phyloP scores from a whole-genome alignment of 306 rosid species.

The Glycine latifolia region DNA sequence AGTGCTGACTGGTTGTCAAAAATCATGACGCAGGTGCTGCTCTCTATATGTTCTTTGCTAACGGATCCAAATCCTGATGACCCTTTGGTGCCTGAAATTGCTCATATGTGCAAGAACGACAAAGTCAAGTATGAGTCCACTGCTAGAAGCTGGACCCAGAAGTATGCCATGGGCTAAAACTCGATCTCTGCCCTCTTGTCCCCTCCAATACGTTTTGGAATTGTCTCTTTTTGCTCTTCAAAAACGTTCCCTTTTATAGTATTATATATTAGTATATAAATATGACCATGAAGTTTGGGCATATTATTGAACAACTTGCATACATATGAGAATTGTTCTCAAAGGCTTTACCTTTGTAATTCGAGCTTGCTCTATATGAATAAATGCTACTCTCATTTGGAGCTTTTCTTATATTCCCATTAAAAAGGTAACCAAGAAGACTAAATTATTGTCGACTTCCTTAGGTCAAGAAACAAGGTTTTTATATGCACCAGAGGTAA shows the following conservation, averaged over 20 bases:
- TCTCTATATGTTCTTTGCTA: constrained; percentile 84
- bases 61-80: constrained; percentile 96
- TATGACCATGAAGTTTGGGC: constrained; percentile 42
- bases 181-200: constrained; percentile 4
- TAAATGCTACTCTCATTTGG: constrained; percentile 42
- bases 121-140: constrained; percentile 76
- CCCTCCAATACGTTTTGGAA: constrained; percentile 24
- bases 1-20: constrained; percentile 29
- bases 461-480: not conserved
- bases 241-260: constrained; percentile 18
- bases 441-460: constrained; percentile 3
- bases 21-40: constrained; percentile 67
- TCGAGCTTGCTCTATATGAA: constrained; percentile 46
- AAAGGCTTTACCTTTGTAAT: constrained; percentile 49
- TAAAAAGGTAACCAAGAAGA: not conserved
- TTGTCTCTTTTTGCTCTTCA: constrained; percentile 37
- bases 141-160: constrained; percentile 94
- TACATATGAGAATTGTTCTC: constrained; percentile 49
- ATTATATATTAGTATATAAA: constrained; percentile 18
- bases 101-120: constrained; percentile 89
- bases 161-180: constrained; percentile 80
- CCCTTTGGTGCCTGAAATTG: constrained; percentile 93
- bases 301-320: constrained; percentile 30
- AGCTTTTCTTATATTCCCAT: constrained; percentile 30
- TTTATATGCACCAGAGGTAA: not conserved